Conservation (phyloP, 306 rosid genomes). For the Gillenia trifoliata region DNA sequence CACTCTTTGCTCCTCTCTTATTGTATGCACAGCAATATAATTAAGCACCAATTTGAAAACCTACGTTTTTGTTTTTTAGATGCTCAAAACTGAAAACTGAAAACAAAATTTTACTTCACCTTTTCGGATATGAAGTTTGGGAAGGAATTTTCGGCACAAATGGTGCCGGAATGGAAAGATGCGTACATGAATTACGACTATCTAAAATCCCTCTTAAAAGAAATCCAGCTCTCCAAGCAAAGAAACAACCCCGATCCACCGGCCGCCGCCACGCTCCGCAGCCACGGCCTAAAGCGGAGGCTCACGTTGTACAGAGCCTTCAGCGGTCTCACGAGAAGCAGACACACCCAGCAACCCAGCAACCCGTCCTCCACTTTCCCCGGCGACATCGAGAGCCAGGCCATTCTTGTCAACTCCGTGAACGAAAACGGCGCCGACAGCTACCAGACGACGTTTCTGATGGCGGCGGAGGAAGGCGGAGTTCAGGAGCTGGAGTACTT, state of each 20-base stretch:
- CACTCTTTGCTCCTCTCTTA: background rate
- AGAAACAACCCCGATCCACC: conserved; percentile 19
- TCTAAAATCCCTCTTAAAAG: conserved; percentile 49
- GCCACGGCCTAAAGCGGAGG: conserved; percentile 31
- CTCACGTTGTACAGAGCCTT: conserved; percentile 54
- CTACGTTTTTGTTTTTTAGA: too few species aligned
- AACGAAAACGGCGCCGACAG: conserved; percentile 19
- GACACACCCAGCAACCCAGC: background rate
- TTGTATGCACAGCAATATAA: background rate
- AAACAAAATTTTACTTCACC: too few species aligned
- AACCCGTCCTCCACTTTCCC: conserved; percentile 9
- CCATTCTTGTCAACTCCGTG: conserved; percentile 44
- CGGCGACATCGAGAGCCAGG: conserved; percentile 50
- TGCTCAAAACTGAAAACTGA: too few species aligned
- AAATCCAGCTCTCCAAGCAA: conserved; percentile 23
- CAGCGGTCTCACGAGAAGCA: conserved; percentile 58
- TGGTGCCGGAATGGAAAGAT: conserved; percentile 76
- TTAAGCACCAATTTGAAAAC: background rate
- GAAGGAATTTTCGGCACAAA: conserved; percentile 51
- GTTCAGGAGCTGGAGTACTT: conserved; percentile 55
- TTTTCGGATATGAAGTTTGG: conserved; percentile 54
- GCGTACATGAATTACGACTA: conserved; percentile 63
- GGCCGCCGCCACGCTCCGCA: conserved; percentile 7
- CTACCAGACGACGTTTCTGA: conserved; percentile 46
- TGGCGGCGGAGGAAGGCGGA: conserved; percentile 56